Evolutionary conservation across 1,284 basidiomycete genomes (phyloP).

Genomic region (Moniliella sp.): DNA sequence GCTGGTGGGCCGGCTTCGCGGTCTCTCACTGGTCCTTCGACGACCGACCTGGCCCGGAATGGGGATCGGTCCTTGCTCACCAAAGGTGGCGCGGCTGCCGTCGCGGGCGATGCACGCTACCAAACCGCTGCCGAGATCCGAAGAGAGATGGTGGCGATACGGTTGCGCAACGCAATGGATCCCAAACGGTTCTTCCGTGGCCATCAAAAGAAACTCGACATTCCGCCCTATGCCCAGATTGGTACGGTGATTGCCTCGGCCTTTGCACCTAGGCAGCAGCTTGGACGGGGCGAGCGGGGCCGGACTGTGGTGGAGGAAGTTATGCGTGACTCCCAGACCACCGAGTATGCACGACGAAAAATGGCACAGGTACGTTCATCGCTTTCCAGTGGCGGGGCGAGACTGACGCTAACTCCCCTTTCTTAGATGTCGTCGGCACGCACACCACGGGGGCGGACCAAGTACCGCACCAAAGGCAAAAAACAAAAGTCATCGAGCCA

Average conservation of each 20-base stretch:
- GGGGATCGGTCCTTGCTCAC: no score
- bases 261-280: background rate
- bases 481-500: no score
- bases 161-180: conserved; percentile 73
- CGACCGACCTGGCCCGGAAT: no score
- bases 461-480: no score
- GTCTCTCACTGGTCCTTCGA: no score
- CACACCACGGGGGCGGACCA: no score
- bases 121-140: conserved; percentile 43
- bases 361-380: conserved; percentile 50
- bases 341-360: conserved; percentile 76
- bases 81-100: background rate
- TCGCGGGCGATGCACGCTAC: conserved; percentile 9
- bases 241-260: background rate
- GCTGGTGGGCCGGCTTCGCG: no score
- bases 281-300: conserved; percentile 43
- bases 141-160: conserved; percentile 74
- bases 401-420: no score
- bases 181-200: conserved; percentile 76
- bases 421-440: no score
- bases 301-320: conserved; percentile 68
- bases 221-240: conserved; percentile 48
- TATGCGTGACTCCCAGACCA: conserved; percentile 63
- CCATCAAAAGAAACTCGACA: conserved; percentile 43
- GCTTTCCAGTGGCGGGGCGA: no score